Percentiles rank a stretch among this genome's conserved stretches.
These are phyloP conservation scores for Aspergillus glaucus DNA, from an alignment of 2,329 filamentous ascomycete genomes.

Conservation along the genomic window DNA sequence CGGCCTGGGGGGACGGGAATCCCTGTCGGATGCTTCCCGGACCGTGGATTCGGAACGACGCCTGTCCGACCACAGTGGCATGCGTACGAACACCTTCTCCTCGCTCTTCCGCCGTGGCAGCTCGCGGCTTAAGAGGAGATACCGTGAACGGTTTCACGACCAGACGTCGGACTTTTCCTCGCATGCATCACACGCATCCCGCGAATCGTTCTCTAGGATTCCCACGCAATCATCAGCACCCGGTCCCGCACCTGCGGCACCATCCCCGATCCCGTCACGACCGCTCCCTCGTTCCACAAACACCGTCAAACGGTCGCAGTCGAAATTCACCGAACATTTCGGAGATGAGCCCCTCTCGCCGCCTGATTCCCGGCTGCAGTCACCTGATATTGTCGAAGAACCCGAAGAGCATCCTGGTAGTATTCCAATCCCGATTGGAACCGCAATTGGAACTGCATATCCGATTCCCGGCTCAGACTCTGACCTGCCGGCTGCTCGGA, in stretches of 20 bases:
- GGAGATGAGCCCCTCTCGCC: constrained; percentile 82
- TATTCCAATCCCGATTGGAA: constrained; percentile 9
- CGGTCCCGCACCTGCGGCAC: background rate
- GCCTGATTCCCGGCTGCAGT: constrained; percentile 72
- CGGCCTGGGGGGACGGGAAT: constrained; percentile 42
- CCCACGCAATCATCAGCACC: constrained; percentile 45
- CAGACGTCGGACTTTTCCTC: constrained; percentile 69
- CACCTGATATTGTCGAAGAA: constrained; percentile 57
- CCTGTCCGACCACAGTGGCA: constrained; percentile 49
- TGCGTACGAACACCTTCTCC: constrained; percentile 52
- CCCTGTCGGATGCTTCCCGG: constrained; percentile 49
- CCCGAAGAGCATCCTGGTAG: constrained; percentile 14
- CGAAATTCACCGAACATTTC: constrained; percentile 86
- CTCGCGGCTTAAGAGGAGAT: constrained; percentile 50
- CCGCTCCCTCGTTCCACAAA: constrained; percentile 43
- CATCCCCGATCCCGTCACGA: constrained; percentile 32
- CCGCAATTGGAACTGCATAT: constrained; percentile 13
- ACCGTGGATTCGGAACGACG: constrained; percentile 49
- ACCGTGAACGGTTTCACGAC: constrained; percentile 42
- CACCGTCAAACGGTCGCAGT: constrained; percentile 72
- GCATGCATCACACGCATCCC: constrained; percentile 80
- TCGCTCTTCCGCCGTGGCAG: constrained; percentile 68
- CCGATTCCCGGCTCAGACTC: constrained; percentile 20
- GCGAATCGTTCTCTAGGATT: constrained; percentile 70
- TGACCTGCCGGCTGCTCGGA: constrained; percentile 24